phyloP scores from a whole-genome alignment of 2,329 filamentous ascomycete genomes.

The Berkeleyomyces basicola region DNA sequence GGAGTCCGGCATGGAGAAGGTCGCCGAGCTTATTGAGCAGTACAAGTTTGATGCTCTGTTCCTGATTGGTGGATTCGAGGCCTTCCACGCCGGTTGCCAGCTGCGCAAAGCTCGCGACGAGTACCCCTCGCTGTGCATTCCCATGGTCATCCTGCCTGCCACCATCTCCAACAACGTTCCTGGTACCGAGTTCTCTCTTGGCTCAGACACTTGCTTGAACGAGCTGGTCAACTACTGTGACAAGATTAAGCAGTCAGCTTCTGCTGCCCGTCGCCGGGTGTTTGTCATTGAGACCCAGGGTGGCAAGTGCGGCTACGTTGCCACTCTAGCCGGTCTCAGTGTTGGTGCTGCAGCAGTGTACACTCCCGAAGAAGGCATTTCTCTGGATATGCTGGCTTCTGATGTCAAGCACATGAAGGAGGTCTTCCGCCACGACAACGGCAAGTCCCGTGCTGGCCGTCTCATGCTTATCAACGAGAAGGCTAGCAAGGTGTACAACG shows the following conservation, averaged over 20 bases:
- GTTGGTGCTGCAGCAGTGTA: conserved; percentile 89
- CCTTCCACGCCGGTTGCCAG: conserved; percentile 81
- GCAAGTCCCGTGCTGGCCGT: conserved; percentile 77
- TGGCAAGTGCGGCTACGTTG: conserved; percentile 83
- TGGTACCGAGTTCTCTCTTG: conserved; percentile 90
- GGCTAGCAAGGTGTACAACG: conserved; percentile 76
- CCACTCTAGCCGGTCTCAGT: conserved; percentile 75
- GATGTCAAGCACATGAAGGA: conserved; percentile 83
- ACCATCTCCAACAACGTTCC: conserved; percentile 98
- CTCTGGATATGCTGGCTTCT: conserved; percentile 75
- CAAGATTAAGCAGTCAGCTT: conserved; percentile 93
- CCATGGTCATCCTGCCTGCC: conserved; percentile 80
- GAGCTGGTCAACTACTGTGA: conserved; percentile 91
- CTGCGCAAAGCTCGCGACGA: conserved; percentile 62
- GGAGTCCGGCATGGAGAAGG: conserved; percentile 66
- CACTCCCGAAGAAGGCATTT: conserved; percentile 91
- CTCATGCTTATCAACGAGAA: conserved; percentile 95
- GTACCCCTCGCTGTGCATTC: conserved; percentile 79
- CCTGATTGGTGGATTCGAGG: conserved; percentile 88
- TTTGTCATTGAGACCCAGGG: conserved; percentile 98
- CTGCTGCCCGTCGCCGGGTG: conserved; percentile 77
- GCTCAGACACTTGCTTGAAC: conserved; percentile 92
- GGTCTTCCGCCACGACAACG: conserved; percentile 70
- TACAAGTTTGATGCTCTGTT: conserved; percentile 88
- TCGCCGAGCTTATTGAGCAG: conserved; percentile 67